phyloP scores from a whole-genome alignment of 164 flowering plant species.

The Euptelea pleiosperma region DNA sequence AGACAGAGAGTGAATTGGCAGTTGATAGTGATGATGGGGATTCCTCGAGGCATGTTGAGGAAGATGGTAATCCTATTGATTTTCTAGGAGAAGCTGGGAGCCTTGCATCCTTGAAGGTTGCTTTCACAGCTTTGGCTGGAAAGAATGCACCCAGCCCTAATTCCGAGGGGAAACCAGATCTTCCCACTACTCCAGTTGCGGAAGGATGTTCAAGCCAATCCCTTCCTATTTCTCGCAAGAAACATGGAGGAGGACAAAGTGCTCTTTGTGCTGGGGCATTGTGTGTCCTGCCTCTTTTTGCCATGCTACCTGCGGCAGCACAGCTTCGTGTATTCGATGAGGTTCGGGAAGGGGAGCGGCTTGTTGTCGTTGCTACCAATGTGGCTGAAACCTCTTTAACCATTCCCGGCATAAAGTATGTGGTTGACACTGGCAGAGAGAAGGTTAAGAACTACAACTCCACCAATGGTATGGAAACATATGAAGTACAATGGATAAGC shows the following conservation, averaged over 20 bases:
- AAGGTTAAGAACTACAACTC: constrained; percentile 81
- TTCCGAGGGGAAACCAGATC: constrained; percentile 15
- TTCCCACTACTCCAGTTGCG: constrained; percentile 1
- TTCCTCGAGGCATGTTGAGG: constrained; percentile 17
- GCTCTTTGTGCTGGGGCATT: constrained; percentile 35
- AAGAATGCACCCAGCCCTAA: constrained; percentile 23
- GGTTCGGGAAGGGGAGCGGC: constrained; percentile 74
- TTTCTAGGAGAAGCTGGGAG: constrained; percentile 41
- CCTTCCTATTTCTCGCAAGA: constrained; percentile 16
- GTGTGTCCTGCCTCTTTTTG: constrained; percentile 85
- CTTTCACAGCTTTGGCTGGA: constrained; percentile 72
- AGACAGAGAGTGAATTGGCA: constrained; percentile 61
- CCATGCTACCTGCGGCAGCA: constrained; percentile 86
- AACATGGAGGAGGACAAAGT: constrained; percentile 15
- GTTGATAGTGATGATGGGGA: constrained; percentile 19
- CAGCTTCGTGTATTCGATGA: constrained; percentile 86
- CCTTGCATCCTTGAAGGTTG: constrained; percentile 64
- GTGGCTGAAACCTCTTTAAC: constrained; percentile 99
- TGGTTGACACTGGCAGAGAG: constrained; percentile 95
- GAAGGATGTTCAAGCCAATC: constrained; percentile 22
- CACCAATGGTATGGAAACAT: constrained; percentile 82
- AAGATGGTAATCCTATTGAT: constrained; percentile 27
- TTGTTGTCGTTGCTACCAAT: constrained; percentile 94
- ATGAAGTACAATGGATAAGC: constrained; percentile 92
- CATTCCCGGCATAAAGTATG: constrained; percentile 93